Evolutionary conservation across 345 rosid species (phyloP).

Genomic region (Litchi chinensis): DNA sequence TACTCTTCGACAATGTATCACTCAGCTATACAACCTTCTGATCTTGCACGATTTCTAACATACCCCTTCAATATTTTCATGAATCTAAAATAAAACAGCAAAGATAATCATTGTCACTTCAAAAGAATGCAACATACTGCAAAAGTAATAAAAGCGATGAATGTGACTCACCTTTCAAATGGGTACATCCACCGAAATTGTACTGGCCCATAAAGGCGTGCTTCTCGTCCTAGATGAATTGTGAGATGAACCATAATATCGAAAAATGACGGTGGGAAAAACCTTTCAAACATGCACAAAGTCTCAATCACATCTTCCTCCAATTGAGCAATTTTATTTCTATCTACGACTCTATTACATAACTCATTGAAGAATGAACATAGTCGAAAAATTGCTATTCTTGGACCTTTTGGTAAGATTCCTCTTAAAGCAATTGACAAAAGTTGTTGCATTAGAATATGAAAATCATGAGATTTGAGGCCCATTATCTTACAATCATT

Average conservation of each 20-base stretch:
- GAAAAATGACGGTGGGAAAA: neutral
- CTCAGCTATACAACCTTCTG: neutral
- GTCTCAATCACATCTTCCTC: neutral
- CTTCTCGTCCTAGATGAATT: neutral
- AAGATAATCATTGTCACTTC: no score
- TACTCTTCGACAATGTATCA: neutral
- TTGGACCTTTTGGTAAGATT: neutral
- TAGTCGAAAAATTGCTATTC: neutral
- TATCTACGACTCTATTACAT: neutral
- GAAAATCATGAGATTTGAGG: neutral
- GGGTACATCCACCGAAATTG: neutral
- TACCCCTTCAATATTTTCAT: no score
- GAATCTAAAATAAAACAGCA: no score
- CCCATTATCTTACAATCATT: neutral
- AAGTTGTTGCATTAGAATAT: neutral
- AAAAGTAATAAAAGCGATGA: no score
- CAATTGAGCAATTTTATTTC: neutral
- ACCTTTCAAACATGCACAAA: neutral
- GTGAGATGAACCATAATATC: neutral
- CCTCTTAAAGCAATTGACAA: neutral
- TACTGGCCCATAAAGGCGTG: neutral
- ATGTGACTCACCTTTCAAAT: neutral
- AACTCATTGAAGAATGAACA: neutral
- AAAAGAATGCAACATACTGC: no score
- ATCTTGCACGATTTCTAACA: neutral